A percentile compares a stretch with the other conserved stretches of the same genome.
Conservation (phyloP, 495 filamentous ascomycete species). For the Xeromyces bisporus region DNA sequence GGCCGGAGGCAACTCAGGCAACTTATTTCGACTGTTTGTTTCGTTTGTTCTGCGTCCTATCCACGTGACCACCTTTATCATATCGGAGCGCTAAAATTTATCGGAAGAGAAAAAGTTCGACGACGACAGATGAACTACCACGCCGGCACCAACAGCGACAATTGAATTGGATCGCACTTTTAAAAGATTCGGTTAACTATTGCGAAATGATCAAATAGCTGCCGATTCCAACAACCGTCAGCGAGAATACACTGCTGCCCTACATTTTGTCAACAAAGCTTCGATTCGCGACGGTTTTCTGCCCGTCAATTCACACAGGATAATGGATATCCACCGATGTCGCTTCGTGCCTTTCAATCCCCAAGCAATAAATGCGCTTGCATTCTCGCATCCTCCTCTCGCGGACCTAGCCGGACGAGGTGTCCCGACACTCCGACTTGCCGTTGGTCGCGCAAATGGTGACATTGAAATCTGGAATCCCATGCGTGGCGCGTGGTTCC, state of each 20-base stretch:
- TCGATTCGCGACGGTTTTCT: slow-evolving; percentile 1
- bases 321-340: slow-evolving; percentile 92
- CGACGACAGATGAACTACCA: neutral
- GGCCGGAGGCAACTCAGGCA: too few species aligned
- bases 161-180: too few species aligned
- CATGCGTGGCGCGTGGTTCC: slow-evolving; percentile 65
- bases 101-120: slow-evolving; percentile 16
- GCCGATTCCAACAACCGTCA: slow-evolving; percentile 11
- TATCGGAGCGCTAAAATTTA: slow-evolving; percentile 21
- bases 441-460: slow-evolving; percentile 83
- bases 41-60: slow-evolving; percentile 3
- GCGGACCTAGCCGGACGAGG: slow-evolving; percentile 31
- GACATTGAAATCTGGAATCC: slow-evolving; percentile 99
- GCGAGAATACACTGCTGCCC: slow-evolving; percentile 8
- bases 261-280: neutral
- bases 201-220: slow-evolving; percentile 22
- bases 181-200: too few species aligned
- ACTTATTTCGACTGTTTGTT: too few species aligned
- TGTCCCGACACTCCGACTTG: slow-evolving; percentile 51
- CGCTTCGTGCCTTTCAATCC: slow-evolving; percentile 92
- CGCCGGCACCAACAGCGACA: neutral
- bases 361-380: slow-evolving; percentile 81
- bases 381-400: slow-evolving; percentile 70
- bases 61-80: slow-evolving; percentile 6
- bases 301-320: slow-evolving; percentile 5